Conservation (phyloP, 73 alveolate genomes). For the Paramecium biaurelia region DNA sequence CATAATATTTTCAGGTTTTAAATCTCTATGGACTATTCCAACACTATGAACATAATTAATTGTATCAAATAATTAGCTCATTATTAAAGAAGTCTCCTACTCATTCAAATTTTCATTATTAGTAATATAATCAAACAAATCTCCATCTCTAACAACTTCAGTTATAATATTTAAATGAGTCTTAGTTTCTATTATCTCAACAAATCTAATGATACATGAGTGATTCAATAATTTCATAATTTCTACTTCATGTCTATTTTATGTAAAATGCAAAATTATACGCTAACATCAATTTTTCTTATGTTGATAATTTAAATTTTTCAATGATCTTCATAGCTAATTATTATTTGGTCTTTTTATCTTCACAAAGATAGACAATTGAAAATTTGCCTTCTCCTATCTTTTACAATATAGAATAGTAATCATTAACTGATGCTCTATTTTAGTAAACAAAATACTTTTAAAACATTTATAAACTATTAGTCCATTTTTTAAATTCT, state of each 20-base stretch:
- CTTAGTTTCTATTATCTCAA: conserved; percentile 64
- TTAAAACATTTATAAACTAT: neutral
- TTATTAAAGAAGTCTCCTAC: conserved; percentile 72
- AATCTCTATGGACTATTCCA: conserved; percentile 95
- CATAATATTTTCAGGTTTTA: conserved; percentile 89
- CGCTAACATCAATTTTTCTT: conserved; percentile 41
- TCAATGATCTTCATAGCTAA: conserved; percentile 71
- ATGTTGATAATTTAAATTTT: conserved; percentile 38
- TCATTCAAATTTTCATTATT: conserved; percentile 64
- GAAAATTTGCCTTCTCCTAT: conserved; percentile 67
- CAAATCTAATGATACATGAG: conserved; percentile 67
- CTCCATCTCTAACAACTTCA: conserved; percentile 73
- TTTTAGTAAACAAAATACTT: neutral
- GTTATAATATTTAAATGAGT: conserved; percentile 65
- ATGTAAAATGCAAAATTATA: neutral
- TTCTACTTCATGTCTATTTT: conserved; percentile 64
- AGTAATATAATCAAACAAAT: conserved; percentile 72
- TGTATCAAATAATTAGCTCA: conserved; percentile 65
- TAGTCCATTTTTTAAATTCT: conserved; percentile 21
- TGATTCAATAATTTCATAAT: conserved; percentile 63
- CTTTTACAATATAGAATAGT: neutral
- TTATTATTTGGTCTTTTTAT: conserved; percentile 20
- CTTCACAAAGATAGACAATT: conserved; percentile 48
- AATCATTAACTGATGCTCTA: conserved; percentile 16
- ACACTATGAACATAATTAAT: conserved; percentile 75